phyloP scores from a whole-genome alignment of 768 basidiomycete genomes.

The Boletus subparvulus region DNA sequence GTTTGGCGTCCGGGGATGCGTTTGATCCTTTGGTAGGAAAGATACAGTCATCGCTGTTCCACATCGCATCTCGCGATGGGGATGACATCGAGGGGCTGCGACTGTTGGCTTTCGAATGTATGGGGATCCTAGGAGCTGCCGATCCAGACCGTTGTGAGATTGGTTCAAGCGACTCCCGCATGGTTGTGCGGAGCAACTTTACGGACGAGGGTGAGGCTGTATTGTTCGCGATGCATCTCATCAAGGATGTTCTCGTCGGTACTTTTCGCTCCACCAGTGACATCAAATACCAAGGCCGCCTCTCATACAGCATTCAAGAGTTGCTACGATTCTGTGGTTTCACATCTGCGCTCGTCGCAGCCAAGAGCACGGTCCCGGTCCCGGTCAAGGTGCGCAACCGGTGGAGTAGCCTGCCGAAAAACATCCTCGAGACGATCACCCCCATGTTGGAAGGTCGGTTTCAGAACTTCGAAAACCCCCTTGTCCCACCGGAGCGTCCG shows the following conservation, averaged over 20 bases:
- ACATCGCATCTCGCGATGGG: conserved; percentile 73
- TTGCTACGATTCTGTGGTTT: conserved; percentile 86
- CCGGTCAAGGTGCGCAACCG: conserved; percentile 66
- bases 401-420: conserved; percentile 80
- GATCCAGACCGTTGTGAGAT: conserved; percentile 93
- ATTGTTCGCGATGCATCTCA: conserved; percentile 81
- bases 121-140: conserved; percentile 88
- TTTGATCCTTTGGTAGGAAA: conserved; percentile 78
- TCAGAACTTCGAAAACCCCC: conserved; percentile 45
- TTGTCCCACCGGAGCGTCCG: conserved; percentile 54
- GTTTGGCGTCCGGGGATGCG: conserved; percentile 76
- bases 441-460: conserved; percentile 77
- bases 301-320: conserved; percentile 92
- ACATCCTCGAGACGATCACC: conserved; percentile 81
- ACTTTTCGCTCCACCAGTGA: conserved; percentile 94
- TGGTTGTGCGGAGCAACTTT: conserved; percentile 81
- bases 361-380: conserved; percentile 49
- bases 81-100: conserved; percentile 69
- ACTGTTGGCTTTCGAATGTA: conserved; percentile 80
- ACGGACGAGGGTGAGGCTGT: conserved; percentile 72
- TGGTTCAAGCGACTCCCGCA: conserved; percentile 51
- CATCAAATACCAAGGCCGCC: conserved; percentile 83
- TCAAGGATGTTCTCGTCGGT: conserved; percentile 80
- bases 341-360: conserved; percentile 65
- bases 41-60: conserved; percentile 64